Evolutionary conservation across 805 yeast species (phyloP).

Genomic region (Teunomyces funiuensis): DNA sequence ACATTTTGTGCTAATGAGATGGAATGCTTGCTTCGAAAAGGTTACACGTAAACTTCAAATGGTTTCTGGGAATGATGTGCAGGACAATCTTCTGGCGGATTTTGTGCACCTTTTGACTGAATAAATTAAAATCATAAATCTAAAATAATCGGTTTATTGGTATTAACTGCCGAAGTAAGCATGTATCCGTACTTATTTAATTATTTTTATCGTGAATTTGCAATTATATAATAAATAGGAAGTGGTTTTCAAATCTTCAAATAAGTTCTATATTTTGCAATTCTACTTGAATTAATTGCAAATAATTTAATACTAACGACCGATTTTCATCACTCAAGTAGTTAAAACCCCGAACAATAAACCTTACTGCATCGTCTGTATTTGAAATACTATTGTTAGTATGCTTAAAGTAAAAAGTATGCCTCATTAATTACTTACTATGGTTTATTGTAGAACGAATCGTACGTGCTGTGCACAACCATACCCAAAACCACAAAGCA

Average conservation of each 20-base stretch:
- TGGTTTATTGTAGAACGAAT: not conserved
- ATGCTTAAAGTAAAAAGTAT: not conserved
- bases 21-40: not conserved
- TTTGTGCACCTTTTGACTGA: no score
- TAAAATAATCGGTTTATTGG: no score
- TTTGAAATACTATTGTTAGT: not conserved
- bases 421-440: not conserved
- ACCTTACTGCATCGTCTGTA: not conserved
- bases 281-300: not conserved
- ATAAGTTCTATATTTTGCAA: not conserved
- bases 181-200: no score
- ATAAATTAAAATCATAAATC: no score
- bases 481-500: not conserved
- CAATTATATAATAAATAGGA: no score
- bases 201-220: no score
- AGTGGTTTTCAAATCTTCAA: no score
- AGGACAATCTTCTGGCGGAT: no score
- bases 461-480: not conserved
- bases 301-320: not conserved
- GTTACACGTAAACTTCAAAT: conserved; percentile 3
- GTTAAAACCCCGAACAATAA: not conserved
- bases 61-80: no score
- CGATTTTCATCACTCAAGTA: not conserved
- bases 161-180: no score
- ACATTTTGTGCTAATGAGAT: conserved; percentile 5